These are phyloP conservation scores for Lipomyces yamadae DNA, from an alignment of 805 yeast species.

Conservation along the genomic window DNA sequence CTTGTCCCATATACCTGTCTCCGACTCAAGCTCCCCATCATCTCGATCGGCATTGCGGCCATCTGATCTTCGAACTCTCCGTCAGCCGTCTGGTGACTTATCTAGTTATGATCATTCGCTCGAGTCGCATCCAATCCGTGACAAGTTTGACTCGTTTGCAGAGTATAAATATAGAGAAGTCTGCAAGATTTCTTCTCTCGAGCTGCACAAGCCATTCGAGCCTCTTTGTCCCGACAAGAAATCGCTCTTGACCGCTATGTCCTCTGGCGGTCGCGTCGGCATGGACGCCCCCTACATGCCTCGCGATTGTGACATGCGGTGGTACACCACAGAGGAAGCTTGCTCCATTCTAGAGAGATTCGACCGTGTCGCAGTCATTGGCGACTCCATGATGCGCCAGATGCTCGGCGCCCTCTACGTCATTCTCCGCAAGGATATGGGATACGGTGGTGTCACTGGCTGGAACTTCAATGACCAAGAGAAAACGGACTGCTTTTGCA, in stretches of 20 bases:
- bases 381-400: conserved; percentile 38
- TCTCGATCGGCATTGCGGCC: neutral
- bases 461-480: conserved; percentile 38
- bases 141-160: conserved; percentile 34
- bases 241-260: conserved; percentile 33
- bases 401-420: conserved; percentile 37
- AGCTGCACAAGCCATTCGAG: conserved; percentile 36
- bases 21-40: neutral
- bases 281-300: conserved; percentile 38
- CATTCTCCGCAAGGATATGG: conserved; percentile 32
- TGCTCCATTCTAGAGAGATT: conserved; percentile 34
- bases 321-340: conserved; percentile 35
- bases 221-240: conserved; percentile 33
- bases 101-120: neutral
- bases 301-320: conserved; percentile 38
- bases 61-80: neutral
- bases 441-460: conserved; percentile 37
- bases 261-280: conserved; percentile 35
- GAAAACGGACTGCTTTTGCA: conserved; percentile 36
- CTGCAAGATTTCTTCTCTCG: conserved; percentile 36
- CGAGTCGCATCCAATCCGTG: conserved; percentile 17
- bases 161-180: conserved; percentile 34
- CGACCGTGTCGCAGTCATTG: conserved; percentile 34
- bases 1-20: conserved; percentile 17
- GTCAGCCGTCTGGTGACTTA: conserved; percentile 1